A percentile compares a stretch with the other conserved stretches of the same genome.
phyloP scores from a whole-genome alignment of 140 eudicot genomes.

The Oenanthe javanica region DNA sequence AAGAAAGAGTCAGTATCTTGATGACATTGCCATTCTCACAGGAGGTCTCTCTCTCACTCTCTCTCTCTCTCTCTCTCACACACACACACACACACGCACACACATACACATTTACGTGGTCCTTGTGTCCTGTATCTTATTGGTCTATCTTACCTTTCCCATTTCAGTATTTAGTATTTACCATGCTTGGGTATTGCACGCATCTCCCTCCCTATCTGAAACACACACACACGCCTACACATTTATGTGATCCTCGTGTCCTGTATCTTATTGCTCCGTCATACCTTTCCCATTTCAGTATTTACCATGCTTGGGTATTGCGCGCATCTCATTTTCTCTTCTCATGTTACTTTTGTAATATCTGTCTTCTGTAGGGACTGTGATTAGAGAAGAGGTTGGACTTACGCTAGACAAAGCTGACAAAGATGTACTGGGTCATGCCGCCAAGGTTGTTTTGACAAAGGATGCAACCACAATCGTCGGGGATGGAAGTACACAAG shows the following conservation, averaged over 20 bases:
- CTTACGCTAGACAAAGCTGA: conserved; percentile 79
- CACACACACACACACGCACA: too few species aligned
- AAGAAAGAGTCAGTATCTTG: conserved; percentile 80
- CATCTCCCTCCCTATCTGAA: conserved; percentile 4
- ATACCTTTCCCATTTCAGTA: neutral
- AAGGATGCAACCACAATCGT: conserved; percentile 81
- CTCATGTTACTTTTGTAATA: neutral
- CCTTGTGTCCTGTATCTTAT: neutral
- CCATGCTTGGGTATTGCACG: neutral
- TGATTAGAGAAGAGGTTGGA: conserved; percentile 89
- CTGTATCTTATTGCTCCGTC: neutral
- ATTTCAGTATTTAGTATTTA: neutral
- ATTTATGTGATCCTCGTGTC: neutral
- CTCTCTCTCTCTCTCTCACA: neutral
- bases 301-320: neutral
- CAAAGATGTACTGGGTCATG: conserved; percentile 75
- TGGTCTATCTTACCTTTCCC: neutral
- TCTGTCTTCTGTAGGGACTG: conserved; percentile 50
- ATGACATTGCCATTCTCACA: conserved; percentile 82
- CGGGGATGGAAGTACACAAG: conserved; percentile 91
- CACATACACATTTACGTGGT: neutral
- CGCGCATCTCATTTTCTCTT: neutral
- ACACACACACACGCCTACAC: neutral
- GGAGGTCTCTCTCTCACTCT: conserved; percentile 46
- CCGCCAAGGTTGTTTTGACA: conserved; percentile 73